phyloP scores from a whole-genome alignment of 768 basidiomycete species.

The Calocybe cyanea region DNA sequence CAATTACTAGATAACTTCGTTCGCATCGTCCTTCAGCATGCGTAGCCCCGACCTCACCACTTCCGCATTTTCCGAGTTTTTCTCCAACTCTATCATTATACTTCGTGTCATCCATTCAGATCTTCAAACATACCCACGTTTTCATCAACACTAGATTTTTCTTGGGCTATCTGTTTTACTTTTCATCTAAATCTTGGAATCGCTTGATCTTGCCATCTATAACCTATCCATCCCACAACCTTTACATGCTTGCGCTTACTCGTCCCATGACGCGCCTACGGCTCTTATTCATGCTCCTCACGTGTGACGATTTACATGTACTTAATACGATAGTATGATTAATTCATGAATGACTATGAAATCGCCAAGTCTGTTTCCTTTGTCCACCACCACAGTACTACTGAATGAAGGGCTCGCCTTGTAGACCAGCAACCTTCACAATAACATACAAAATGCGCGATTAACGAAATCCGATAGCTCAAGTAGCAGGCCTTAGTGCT shows the following conservation, averaged over 20 bases:
- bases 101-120: too few relatives aligned
- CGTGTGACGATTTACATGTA: conserved; percentile 17
- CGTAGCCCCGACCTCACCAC: conserved; percentile 18
- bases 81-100: too few relatives aligned
- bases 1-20: conserved; percentile 58
- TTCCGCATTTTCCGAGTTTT: too few relatives aligned
- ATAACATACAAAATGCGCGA: conserved; percentile 16
- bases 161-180: not conserved
- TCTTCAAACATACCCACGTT: too few relatives aligned
- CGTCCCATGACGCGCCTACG: too few relatives aligned
- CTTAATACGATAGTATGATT: conserved; percentile 15
- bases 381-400: too few relatives aligned
- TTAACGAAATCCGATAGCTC: too few relatives aligned
- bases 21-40: conserved; percentile 53
- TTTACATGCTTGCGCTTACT: too few relatives aligned
- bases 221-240: conserved; percentile 12
- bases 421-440: too few relatives aligned
- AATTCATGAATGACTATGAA: conserved; percentile 11
- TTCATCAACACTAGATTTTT: not conserved
- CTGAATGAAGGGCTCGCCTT: too few relatives aligned
- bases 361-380: not conserved
- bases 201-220: conserved; percentile 6
- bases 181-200: conserved; percentile 1
- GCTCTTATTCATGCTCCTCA: not conserved
- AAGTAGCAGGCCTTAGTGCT: conserved; percentile 75